These are phyloP conservation scores for Mycena sanguinolenta DNA, from an alignment of 768 basidiomycete genomes.

Conservation along the genomic window DNA sequence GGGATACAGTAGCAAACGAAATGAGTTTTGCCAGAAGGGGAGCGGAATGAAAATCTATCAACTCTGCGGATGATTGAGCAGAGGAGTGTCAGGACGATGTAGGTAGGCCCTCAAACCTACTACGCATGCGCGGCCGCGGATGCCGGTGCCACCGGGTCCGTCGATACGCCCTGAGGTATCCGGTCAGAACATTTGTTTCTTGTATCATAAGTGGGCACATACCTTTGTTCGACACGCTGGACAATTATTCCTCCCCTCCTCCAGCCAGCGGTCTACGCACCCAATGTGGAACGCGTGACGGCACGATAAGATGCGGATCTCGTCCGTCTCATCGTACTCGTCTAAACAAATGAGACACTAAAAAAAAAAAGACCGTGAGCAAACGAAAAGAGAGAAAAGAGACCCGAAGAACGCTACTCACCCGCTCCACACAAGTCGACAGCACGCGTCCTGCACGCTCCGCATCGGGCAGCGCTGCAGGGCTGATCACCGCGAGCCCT, in stretches of 20 bases:
- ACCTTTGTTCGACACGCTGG: conserved; percentile 90
- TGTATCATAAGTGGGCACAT: conserved; percentile 24
- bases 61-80: no score
- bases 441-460: conserved; percentile 75
- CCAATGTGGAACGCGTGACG: conserved; percentile 90
- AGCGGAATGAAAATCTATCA: no score
- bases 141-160: background rate
- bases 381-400: background rate
- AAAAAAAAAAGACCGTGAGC: background rate
- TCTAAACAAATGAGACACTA: conserved; percentile 91
- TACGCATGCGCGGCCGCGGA: background rate
- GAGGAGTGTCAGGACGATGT: background rate
- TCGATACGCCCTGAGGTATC: conserved; percentile 23
- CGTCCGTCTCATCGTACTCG: conserved; percentile 84
- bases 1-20: no score
- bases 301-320: conserved; percentile 85
- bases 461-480: conserved; percentile 63
- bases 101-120: background rate
- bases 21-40: no score
- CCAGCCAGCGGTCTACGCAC: conserved; percentile 92
- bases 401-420: conserved; percentile 50
- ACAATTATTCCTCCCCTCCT: conserved; percentile 89
- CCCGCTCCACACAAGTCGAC: conserved; percentile 84
- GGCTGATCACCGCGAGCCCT: conserved; percentile 82
- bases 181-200: background rate